phyloP scores from a whole-genome alignment of 2,329 filamentous ascomycete species.

The Cryphonectria parasitica region DNA sequence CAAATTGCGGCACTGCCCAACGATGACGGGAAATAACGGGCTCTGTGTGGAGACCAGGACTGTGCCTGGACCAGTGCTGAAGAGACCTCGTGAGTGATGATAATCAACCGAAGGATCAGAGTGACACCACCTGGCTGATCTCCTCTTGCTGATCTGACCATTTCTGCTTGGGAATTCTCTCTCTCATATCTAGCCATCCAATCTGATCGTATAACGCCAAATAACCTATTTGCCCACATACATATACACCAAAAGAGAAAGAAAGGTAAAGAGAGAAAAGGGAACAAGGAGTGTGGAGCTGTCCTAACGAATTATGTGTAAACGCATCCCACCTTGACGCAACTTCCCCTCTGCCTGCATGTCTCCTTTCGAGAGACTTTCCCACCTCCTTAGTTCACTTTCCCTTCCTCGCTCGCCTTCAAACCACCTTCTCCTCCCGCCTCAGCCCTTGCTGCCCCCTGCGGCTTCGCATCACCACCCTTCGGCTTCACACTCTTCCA shows the following conservation, averaged over 20 bases:
- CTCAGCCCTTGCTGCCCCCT: neutral
- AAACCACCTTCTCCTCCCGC: neutral
- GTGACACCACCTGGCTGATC: neutral
- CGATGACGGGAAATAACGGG: neutral
- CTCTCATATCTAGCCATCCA: no score
- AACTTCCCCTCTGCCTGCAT: neutral
- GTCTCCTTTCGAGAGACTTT: neutral
- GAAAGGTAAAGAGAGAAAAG: no score
- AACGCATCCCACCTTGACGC: neutral
- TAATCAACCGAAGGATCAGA: neutral
- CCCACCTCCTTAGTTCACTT: neutral
- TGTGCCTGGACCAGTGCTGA: neutral
- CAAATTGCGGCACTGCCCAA: neutral
- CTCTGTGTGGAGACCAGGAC: neutral
- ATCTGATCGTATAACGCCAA: neutral
- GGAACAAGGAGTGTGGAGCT: neutral
- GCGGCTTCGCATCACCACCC: neutral
- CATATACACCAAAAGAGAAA: no score
- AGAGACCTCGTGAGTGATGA: neutral
- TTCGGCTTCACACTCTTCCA: constrained; percentile 51
- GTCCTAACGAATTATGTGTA: neutral
- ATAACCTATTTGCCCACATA: neutral
- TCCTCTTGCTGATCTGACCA: neutral
- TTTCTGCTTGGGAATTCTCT: neutral
- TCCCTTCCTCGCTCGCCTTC: neutral